These are phyloP conservation scores for Hypoxylon sp. DNA, from an alignment of 2,329 filamentous ascomycete species.

Conservation along the genomic window DNA sequence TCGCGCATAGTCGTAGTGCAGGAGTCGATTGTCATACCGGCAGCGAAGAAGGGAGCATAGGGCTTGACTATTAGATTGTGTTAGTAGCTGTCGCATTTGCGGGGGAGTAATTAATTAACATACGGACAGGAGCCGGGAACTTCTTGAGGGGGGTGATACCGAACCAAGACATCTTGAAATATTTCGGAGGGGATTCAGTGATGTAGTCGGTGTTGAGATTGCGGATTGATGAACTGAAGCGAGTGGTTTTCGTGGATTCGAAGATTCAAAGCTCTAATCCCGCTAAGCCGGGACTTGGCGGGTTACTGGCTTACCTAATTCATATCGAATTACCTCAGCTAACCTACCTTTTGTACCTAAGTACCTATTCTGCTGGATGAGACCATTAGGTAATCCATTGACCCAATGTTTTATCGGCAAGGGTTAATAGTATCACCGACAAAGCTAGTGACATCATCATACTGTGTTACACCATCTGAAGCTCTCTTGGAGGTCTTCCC, in stretches of 20 bases:
- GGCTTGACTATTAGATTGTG: slow-evolving; percentile 74
- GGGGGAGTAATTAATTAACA: slow-evolving; percentile 57
- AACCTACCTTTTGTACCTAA: no score
- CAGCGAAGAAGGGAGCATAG: slow-evolving; percentile 91
- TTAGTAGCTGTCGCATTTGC: slow-evolving; percentile 40
- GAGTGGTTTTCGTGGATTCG: slow-evolving; percentile 44
- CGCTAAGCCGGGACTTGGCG: slow-evolving; percentile 22
- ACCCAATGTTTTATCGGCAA: not conserved
- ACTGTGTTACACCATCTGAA: slow-evolving; percentile 9
- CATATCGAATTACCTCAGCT: no score
- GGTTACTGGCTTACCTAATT: slow-evolving; percentile 7
- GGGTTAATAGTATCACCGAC: slow-evolving; percentile 15
- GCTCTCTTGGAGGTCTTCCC: slow-evolving; percentile 14
- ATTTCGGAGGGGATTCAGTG: slow-evolving; percentile 46
- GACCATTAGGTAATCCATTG: not conserved
- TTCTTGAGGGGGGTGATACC: slow-evolving; percentile 74
- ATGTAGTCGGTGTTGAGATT: slow-evolving; percentile 47
- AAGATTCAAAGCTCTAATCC: slow-evolving; percentile 40
- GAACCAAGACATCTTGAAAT: slow-evolving; percentile 76
- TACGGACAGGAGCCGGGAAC: slow-evolving; percentile 81
- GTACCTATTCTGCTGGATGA: no score
- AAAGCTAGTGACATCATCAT: slow-evolving; percentile 25
- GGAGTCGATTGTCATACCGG: slow-evolving; percentile 71
- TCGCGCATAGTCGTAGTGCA: not conserved
- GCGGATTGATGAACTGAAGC: slow-evolving; percentile 21